Conservation (phyloP, 2,329 filamentous ascomycete genomes). For the Cytospora schulzeri region DNA sequence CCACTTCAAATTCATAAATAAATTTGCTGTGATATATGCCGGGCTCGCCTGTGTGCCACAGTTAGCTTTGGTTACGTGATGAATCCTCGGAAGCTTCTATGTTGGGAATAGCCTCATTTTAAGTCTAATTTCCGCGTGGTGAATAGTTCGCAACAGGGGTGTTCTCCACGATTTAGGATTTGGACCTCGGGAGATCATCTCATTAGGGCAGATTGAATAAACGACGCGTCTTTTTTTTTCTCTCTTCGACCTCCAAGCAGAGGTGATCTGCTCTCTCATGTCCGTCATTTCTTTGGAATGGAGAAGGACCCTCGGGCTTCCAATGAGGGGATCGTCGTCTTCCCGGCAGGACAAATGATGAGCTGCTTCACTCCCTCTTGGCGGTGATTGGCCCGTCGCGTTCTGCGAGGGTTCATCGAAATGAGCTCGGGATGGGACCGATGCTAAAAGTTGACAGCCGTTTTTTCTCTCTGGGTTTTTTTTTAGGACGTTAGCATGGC, state of each 20-base stretch:
- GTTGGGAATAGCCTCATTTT: conserved; percentile 22
- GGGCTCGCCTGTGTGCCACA: conserved; percentile 15
- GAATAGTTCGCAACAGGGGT: neutral
- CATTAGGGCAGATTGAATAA: neutral
- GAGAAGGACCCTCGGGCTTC: neutral
- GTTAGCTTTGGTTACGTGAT: conserved; percentile 14
- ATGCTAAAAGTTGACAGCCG: conserved; percentile 8
- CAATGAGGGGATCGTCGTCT: neutral
- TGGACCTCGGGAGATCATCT: neutral
- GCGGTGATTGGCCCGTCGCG: neutral
- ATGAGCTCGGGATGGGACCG: neutral
- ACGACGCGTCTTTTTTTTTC: neutral
- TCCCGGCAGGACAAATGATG: neutral
- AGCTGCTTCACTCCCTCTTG: neutral
- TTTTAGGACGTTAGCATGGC: conserved; percentile 5
- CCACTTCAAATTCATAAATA: neutral
- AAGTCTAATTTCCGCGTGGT: conserved; percentile 27
- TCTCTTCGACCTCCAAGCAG: neutral
- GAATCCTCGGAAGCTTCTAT: conserved; percentile 8
- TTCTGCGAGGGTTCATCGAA: neutral
- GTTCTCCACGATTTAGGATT: neutral
- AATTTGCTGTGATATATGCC: neutral
- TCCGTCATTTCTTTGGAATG: neutral
- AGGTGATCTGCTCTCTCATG: neutral
- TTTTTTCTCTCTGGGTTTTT: neutral